Evolutionary conservation across 352 stramenopile genomes (phyloP).

Genomic region (Phytopythium cucurbitacearum): DNA sequence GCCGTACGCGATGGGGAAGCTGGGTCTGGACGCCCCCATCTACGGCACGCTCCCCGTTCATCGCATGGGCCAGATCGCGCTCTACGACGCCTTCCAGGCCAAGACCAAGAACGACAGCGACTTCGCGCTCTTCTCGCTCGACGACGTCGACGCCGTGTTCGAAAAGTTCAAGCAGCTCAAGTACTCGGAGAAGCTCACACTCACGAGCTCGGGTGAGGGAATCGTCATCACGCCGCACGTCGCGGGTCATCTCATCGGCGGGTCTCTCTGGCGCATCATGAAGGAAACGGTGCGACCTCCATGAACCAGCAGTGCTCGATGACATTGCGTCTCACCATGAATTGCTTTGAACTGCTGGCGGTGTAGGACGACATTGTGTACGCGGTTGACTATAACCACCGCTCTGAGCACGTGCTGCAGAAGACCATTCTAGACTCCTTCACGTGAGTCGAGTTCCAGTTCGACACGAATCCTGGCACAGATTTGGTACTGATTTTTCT

Average conservation of each 20-base stretch:
- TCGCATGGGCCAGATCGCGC: constrained; percentile 95
- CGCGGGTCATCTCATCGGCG: constrained; percentile 93
- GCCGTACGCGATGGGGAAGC: constrained; percentile 85
- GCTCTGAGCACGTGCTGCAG: constrained; percentile 92
- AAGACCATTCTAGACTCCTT: constrained; percentile 93
- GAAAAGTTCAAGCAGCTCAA: constrained; percentile 93
- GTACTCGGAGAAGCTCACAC: constrained; percentile 92
- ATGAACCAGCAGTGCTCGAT: neutral
- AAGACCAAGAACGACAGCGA: constrained; percentile 90
- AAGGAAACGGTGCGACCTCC: constrained; percentile 85
- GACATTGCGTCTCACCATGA: neutral
- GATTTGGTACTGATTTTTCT: constrained; percentile 3
- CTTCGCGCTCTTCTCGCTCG: constrained; percentile 89
- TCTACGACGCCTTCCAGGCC: constrained; percentile 94
- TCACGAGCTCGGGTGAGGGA: constrained; percentile 78
- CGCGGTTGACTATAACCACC: constrained; percentile 91
- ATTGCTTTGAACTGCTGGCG: neutral
- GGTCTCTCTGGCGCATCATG: constrained; percentile 91
- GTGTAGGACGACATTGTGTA: constrained; percentile 91
- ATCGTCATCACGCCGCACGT: constrained; percentile 94
- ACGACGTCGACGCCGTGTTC: constrained; percentile 93
- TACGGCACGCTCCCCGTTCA: constrained; percentile 94
- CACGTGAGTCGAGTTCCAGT: constrained; percentile 39
- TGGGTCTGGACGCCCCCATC: constrained; percentile 83
- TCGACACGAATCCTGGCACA: too few species aligned